phyloP scores from a whole-genome alignment of 352 stramenopile genomes.

The Globisporangium cystogenes region DNA sequence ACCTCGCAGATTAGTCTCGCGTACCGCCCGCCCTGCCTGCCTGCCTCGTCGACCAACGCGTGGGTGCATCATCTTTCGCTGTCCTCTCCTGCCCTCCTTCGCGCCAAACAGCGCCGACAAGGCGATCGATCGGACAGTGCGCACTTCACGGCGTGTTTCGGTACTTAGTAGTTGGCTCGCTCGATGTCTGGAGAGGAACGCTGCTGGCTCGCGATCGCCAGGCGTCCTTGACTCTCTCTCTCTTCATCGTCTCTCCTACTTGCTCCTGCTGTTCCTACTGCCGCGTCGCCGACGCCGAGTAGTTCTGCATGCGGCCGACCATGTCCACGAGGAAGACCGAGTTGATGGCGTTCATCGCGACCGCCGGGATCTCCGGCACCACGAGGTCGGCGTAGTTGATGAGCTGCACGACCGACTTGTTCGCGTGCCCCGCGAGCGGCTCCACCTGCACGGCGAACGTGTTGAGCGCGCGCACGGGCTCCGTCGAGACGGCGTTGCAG shows the following conservation, averaged over 20 bases:
- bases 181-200: too few relatives aligned
- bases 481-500: slow-evolving; percentile 18
- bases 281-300: neutral
- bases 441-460: slow-evolving; percentile 16
- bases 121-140: neutral
- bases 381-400: slow-evolving; percentile 24
- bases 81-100: too few relatives aligned
- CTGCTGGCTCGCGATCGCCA: too few relatives aligned
- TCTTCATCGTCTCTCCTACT: too few relatives aligned
- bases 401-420: slow-evolving; percentile 17
- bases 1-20: neutral
- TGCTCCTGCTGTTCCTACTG: neutral
- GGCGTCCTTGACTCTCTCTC: neutral
- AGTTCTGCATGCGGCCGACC: slow-evolving; percentile 15
- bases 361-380: slow-evolving; percentile 12
- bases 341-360: slow-evolving; percentile 23
- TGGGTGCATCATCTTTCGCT: neutral
- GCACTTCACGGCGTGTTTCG: neutral
- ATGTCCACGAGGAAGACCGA: slow-evolving; percentile 18
- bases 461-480: slow-evolving; percentile 14
- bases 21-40: too few relatives aligned
- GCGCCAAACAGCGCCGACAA: too few relatives aligned
- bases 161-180: neutral
- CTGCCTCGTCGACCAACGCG: too few relatives aligned
- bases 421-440: slow-evolving; percentile 13